These are phyloP conservation scores for Aspergillus tamarii DNA, from an alignment of 2,329 filamentous ascomycete species.

Conservation along the genomic window DNA sequence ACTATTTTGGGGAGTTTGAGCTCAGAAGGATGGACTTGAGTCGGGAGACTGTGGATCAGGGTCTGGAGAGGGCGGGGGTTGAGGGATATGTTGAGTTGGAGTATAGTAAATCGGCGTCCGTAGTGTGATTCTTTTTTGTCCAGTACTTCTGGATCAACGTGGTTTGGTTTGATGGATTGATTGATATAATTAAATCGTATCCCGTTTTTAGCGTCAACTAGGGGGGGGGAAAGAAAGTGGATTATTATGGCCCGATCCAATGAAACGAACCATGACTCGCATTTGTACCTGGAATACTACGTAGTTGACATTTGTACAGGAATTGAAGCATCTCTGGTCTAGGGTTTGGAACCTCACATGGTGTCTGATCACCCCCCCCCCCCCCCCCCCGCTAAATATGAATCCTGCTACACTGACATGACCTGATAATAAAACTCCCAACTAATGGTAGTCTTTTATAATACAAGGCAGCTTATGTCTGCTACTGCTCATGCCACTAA, in stretches of 20 bases:
- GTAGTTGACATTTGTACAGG: no score
- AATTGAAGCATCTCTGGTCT: no score
- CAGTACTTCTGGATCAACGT: no score
- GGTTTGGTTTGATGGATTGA: no score
- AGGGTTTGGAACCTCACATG: not conserved
- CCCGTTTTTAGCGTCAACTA: not conserved
- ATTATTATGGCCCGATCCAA: not conserved
- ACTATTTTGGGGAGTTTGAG: slow-evolving; percentile 72
- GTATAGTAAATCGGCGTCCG: slow-evolving; percentile 33
- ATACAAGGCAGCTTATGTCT: not conserved
- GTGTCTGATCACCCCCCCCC: not conserved
- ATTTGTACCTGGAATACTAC: not conserved
- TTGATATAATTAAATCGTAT: not conserved
- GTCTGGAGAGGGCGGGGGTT: slow-evolving; percentile 22
- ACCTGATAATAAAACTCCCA: not conserved
- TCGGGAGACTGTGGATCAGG: slow-evolving; percentile 27
- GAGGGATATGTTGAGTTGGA: slow-evolving; percentile 41
- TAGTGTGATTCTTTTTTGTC: slow-evolving; percentile 4
- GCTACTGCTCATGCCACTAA: not conserved
- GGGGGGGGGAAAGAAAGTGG: not conserved
- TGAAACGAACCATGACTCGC: not conserved
- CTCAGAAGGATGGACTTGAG: slow-evolving; percentile 47
- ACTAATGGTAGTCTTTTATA: not conserved
- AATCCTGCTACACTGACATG: not conserved
- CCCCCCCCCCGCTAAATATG: not conserved